These are phyloP conservation scores for Hymenotorrendiella dingleyae DNA, from an alignment of 2,329 filamentous ascomycete genomes.

Conservation along the genomic window DNA sequence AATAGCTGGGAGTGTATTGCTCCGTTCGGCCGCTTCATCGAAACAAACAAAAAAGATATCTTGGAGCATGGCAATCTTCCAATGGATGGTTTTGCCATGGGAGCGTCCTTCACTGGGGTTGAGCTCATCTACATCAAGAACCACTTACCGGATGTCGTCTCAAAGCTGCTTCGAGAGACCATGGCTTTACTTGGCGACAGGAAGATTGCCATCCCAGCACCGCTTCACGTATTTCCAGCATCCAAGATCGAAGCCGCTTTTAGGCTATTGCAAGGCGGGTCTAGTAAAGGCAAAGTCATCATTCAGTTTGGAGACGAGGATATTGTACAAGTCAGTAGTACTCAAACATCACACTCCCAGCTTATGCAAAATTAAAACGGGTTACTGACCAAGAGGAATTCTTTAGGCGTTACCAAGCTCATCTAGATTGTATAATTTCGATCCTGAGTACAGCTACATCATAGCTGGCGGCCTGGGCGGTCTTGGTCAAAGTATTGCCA, in stretches of 20 bases:
- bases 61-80: slow-evolving; percentile 27
- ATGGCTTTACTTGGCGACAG: background rate
- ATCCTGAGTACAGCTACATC: slow-evolving; percentile 21
- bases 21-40: slow-evolving; percentile 33
- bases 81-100: slow-evolving; percentile 31
- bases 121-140: slow-evolving; percentile 21
- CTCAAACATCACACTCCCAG: too few species aligned
- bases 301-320: background rate
- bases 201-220: background rate
- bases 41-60: slow-evolving; percentile 30
- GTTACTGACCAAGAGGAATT: background rate
- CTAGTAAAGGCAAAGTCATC: slow-evolving; percentile 14
- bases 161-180: slow-evolving; percentile 18
- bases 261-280: slow-evolving; percentile 14
- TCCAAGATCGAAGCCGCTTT: slow-evolving; percentile 13
- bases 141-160: background rate
- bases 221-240: slow-evolving; percentile 3
- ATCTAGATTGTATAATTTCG: slow-evolving; percentile 7
- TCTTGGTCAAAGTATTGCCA: slow-evolving; percentile 22
- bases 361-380: background rate
- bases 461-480: slow-evolving; percentile 29
- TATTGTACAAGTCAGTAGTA: slow-evolving; percentile 20
- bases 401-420: background rate
- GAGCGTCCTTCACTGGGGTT: slow-evolving; percentile 35
- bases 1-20: slow-evolving; percentile 38